Evolutionary conservation across 495 filamentous ascomycete genomes (phyloP).

Genomic region (Geoglossum glabrum): DNA sequence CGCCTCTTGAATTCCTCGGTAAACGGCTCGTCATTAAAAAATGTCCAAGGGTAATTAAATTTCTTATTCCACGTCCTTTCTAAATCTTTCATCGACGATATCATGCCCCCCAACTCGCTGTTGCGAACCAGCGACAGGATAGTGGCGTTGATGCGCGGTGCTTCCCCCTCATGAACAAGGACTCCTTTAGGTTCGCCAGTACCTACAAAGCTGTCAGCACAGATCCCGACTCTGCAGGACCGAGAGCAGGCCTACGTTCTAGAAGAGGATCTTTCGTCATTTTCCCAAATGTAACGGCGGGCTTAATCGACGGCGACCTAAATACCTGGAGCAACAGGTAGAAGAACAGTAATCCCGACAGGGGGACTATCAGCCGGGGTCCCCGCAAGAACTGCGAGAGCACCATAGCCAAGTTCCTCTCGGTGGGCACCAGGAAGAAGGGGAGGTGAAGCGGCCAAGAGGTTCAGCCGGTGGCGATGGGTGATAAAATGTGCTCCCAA

Average conservation of each 20-base stretch:
- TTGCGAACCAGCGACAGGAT: slow-evolving; percentile 88
- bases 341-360: slow-evolving; percentile 46
- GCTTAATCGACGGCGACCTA: slow-evolving; percentile 21
- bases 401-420: background rate
- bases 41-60: slow-evolving; percentile 99
- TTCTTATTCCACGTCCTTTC: slow-evolving; percentile 95
- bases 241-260: slow-evolving; percentile 42
- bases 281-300: slow-evolving; percentile 25
- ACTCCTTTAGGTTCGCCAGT: slow-evolving; percentile 64
- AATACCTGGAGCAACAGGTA: slow-evolving; percentile 58
- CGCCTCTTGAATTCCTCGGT: slow-evolving; percentile 73
- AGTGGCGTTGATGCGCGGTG: slow-evolving; percentile 76
- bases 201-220: slow-evolving; percentile 23
- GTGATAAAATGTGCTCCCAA: too few relatives aligned
- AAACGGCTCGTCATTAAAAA: slow-evolving; percentile 93
- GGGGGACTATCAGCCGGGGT: slow-evolving; percentile 45
- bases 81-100: slow-evolving; percentile 73
- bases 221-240: background rate
- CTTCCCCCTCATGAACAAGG: slow-evolving; percentile 40
- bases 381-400: slow-evolving; percentile 11
- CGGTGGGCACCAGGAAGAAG: background rate
- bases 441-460: background rate
- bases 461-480: too few relatives aligned
- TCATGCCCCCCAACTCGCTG: slow-evolving; percentile 61
- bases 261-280: slow-evolving; percentile 59